Evolutionary conservation across 2,329 filamentous ascomycete genomes (phyloP), one percentile per base, ranked within the genome.

Genomic region (Botrytis sinoallii): DNA sequence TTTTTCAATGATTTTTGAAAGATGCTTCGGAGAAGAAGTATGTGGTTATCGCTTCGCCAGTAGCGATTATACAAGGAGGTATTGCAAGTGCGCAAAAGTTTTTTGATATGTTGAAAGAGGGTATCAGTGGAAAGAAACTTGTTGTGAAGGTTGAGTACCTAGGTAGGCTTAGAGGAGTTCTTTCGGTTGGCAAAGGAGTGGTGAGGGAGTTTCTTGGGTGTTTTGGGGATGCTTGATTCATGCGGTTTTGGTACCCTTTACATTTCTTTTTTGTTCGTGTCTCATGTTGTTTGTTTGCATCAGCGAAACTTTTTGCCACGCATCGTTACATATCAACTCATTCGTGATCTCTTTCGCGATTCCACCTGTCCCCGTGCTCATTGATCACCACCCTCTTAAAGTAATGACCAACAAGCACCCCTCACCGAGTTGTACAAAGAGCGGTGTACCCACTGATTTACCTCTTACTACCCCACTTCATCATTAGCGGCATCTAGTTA

Each of bases 51-150:
- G 63, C 73, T 40, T 76, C 76, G 1, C 57, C 71, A 44, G 52
- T 77, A 64, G 69, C 76, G 70, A 66, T 78, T 59, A 67, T 77
- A 7, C 59, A 72, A 5, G 75, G 77, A 8, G 76, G 73, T 22
- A 65, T 78, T 63, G 22, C 25, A 5, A 70, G 63, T 32, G 63
- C 66, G 29, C 74, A 76, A 32, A 67, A 65, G 5, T 70, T 61
- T 12, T 71, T 75, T 29, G 75, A 78, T 52, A 46, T 35, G n/a
- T 29, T 75, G 55, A 75, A 75, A 48, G 71, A 70, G 20, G 77
- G 76, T 8, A 74, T 77, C 20, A 78, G 76, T 71, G 76, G 71
- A 20, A 77, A 65, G 73, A 77, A 76, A 46, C n/a, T 78, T n/a
- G 68, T 77, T 25, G 70, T 77, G 5, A 70, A 73, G 40, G 40